Evolutionary conservation across 768 basidiomycete genomes (phyloP), one percentile per base, ranked within the genome.

Genomic region (Cyclocybe aegerita): DNA sequence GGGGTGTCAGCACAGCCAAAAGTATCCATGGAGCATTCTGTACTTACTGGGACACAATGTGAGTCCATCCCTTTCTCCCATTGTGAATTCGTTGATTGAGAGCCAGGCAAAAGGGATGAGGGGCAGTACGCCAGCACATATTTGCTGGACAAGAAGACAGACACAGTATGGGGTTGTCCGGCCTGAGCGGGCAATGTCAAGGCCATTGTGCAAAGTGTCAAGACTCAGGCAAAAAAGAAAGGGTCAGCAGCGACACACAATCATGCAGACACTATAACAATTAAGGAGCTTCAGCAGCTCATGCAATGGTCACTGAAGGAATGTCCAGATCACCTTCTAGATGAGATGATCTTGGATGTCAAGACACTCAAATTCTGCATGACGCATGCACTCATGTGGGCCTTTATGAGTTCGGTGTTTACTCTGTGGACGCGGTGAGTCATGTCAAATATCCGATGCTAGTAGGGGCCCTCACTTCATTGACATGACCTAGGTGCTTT

Each of bases 251-350:
- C 57, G 23, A 60, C 51, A 3, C 62, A 62, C 2, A 51, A 61
- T 32, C 70, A 74, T 53, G 69, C 67, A 0, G 58, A 65, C 15
- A 65, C 67, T 2, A 68, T 68, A 42, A 56, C 60, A n/a, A 55
- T 64, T 6, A 65, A 70, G 37, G 70, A 70, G 16, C 55, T 72
- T 33, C 23, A 54, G 16, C 48, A 40, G 17, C 39, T 66, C 14
- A 63, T 70, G 58, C 29, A 17, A 8, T 68, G 61, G 56, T 72
- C 68, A 7, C 47, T 61, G 15, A 29, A n/a, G 2, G 36, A 51
- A 29, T 66, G 59, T 45, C 48, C 62, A 12, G 11, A 49, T 32
- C 47, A 44, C 6, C 9, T 15, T 8, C 38, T 61, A 44, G 41
- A 50, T 39, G 41, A 31, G 34, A 29, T 14, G 40, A 14, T 12